Base-by-base conservation (phyloP, 345 rosid genomes). In the Mangifera indica region DNA sequence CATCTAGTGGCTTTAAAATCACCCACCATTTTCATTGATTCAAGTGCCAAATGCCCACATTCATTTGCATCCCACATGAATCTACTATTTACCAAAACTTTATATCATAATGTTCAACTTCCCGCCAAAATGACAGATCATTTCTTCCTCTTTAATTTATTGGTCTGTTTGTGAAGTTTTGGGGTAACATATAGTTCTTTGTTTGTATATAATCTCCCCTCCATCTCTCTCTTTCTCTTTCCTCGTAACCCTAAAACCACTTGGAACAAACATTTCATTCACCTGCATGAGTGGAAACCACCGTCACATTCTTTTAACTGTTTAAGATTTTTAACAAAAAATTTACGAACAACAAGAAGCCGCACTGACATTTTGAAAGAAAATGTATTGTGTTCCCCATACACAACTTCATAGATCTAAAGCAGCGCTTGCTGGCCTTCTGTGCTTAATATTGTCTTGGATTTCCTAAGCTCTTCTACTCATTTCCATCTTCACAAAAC, bases 1-100 rank as follows among this genome's bases (percentile, higher is more conserved):
- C 14, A 29, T 59, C 21, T 63, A 58, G 70, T 67, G 75, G 75
- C 56, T 44, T 53, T 53, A 68, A 74, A 72, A 72, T 51, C 67
- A 56, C 51, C 45, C 64, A 62, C 77, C 76, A 74, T 57, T 74
- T 53, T 53, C 77, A 62, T 60, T 1, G 68, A 45, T 66, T 58
- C 74, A 60, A 60, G 77, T 67, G 81, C 79, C 80, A 46, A 64
- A 25, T 67, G 79, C 81, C 72, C 77, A 59, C 76, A 12, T 67
- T 49, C 44, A 65, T 73, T 24, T 53, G 21, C 68, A 40, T 60
- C 69, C 63, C 69, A 45, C 59, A 66, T 70, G 21, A 71, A 63
- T 3, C 66, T 45, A 15, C 60, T 49, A 29, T 32, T 22, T 51
- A 17, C 70, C 10, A 63, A 37, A 37, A 37, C 42, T 37, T 37